A percentile compares a stretch with the other conserved stretches of the same genome.
Conservation (phyloP, 106 monocot species). For the Acorus gramineus region DNA sequence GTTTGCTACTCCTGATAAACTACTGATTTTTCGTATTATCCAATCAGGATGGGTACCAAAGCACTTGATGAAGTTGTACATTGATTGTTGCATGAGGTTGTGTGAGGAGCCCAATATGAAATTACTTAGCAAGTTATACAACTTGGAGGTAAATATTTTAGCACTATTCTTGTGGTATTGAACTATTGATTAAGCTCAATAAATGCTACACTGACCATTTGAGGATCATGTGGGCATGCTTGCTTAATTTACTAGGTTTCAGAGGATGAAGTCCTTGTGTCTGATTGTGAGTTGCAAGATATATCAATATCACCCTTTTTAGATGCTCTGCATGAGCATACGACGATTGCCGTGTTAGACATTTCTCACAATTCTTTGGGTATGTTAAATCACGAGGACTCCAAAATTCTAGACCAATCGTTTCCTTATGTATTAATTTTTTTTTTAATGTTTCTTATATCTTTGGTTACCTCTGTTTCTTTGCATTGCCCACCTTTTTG, state of each 20-base stretch:
- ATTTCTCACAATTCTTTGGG: slow-evolving; percentile 88
- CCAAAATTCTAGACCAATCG: too few relatives aligned
- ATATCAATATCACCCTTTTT: slow-evolving; percentile 70
- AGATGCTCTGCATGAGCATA: slow-evolving; percentile 64
- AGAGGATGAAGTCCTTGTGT: slow-evolving; percentile 78
- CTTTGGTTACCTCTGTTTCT: background rate
- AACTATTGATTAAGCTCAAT: background rate
- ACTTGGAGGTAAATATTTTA: slow-evolving; percentile 47
- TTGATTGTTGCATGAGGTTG: slow-evolving; percentile 53
- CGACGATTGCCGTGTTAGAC: slow-evolving; percentile 63
- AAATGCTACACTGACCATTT: background rate
- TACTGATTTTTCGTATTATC: background rate
- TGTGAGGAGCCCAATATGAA: slow-evolving; percentile 53
- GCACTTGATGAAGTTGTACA: slow-evolving; percentile 72
- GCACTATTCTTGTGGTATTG: background rate
- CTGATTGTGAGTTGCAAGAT: slow-evolving; percentile 82
- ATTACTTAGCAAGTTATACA: slow-evolving; percentile 65
- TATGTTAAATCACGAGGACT: slow-evolving; percentile 6
- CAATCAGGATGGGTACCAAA: slow-evolving; percentile 80
- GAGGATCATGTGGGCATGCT: background rate
- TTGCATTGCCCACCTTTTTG: background rate
- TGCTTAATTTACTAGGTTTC: slow-evolving; percentile 42
- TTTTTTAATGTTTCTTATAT: background rate
- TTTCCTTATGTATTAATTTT: too few relatives aligned
- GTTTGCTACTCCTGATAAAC: too few relatives aligned